Conservation (phyloP, 805 yeast genomes). For the Clavispora vitiphila region DNA sequence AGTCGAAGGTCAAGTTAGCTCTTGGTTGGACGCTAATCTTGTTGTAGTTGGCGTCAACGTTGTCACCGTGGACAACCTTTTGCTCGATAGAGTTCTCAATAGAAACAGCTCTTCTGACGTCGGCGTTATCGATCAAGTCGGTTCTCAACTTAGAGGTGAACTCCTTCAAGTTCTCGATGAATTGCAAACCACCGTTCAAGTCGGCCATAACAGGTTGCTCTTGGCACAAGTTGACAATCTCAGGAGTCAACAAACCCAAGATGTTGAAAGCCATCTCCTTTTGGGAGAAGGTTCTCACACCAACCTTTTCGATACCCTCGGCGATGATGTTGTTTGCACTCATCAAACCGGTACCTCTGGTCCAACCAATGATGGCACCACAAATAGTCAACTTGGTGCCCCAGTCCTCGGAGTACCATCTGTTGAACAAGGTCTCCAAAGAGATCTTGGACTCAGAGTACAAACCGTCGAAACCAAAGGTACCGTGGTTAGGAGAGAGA, state of each 20-base stretch:
- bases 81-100: slow-evolving; percentile 89
- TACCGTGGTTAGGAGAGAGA: slow-evolving; percentile 97
- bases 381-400: slow-evolving; percentile 87
- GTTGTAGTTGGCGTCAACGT: slow-evolving; percentile 80
- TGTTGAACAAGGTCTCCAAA: slow-evolving; percentile 92
- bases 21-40: slow-evolving; percentile 82
- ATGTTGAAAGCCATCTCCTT: slow-evolving; percentile 99
- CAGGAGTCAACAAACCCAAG: slow-evolving; percentile 87
- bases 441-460: slow-evolving; percentile 97
- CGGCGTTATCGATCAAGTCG: slow-evolving; percentile 75
- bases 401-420: slow-evolving; percentile 99
- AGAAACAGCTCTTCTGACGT: slow-evolving; percentile 91
- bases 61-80: slow-evolving; percentile 77
- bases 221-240: slow-evolving; percentile 81
- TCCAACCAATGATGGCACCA: slow-evolving; percentile 99
- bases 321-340: slow-evolving; percentile 95
- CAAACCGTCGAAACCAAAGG: slow-evolving; percentile 96
- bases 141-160: slow-evolving; percentile 75
- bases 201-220: slow-evolving; percentile 95
- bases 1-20: slow-evolving; percentile 88
- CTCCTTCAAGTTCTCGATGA: slow-evolving; percentile 85
- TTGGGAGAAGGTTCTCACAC: slow-evolving; percentile 97
- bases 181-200: slow-evolving; percentile 97
- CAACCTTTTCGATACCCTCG: slow-evolving; percentile 91
- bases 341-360: slow-evolving; percentile 99